Evolutionary conservation across 257 asterid species (phyloP).

Genomic region (Gynochthodes officinalis): DNA sequence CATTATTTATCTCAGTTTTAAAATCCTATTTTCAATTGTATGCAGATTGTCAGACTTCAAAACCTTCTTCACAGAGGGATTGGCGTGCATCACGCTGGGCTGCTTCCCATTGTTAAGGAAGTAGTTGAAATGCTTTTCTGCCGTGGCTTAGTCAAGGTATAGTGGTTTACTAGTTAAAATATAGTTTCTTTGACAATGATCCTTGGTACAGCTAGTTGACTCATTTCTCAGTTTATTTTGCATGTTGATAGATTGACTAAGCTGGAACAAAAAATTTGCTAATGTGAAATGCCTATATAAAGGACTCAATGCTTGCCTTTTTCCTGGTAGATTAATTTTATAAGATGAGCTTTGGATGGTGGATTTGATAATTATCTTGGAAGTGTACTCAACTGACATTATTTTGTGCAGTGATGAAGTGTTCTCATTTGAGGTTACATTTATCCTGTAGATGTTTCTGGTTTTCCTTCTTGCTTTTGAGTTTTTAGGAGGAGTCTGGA

Average conservation of each 20-base stretch:
- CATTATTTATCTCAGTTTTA: slow-evolving; percentile 5
- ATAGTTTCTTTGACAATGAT: slow-evolving; percentile 1
- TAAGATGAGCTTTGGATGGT: neutral
- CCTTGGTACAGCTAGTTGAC: too few species aligned
- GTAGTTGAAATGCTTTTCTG: slow-evolving; percentile 99
- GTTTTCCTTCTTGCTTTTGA: neutral
- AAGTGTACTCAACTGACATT: neutral
- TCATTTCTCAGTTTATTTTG: neutral
- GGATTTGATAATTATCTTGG: neutral
- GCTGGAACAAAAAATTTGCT: neutral
- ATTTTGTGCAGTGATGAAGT: neutral
- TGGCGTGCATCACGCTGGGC: slow-evolving; percentile 97
- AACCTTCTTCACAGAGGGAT: slow-evolving; percentile 88
- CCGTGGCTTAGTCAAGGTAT: slow-evolving; percentile 95
- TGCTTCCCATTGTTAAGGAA: slow-evolving; percentile 98
- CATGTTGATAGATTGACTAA: neutral
- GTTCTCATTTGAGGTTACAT: neutral
- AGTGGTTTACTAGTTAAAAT: neutral
- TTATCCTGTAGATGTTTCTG: neutral
- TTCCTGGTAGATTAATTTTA: neutral
- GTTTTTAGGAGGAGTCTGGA: slow-evolving; percentile 16
- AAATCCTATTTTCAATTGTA: slow-evolving; percentile 21
- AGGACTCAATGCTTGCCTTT: too few species aligned
- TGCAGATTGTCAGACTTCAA: slow-evolving; percentile 92
- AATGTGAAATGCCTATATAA: neutral